Evolutionary conservation across 805 yeast genomes (phyloP).

Genomic region (Cyberlindnera bimundalis): DNA sequence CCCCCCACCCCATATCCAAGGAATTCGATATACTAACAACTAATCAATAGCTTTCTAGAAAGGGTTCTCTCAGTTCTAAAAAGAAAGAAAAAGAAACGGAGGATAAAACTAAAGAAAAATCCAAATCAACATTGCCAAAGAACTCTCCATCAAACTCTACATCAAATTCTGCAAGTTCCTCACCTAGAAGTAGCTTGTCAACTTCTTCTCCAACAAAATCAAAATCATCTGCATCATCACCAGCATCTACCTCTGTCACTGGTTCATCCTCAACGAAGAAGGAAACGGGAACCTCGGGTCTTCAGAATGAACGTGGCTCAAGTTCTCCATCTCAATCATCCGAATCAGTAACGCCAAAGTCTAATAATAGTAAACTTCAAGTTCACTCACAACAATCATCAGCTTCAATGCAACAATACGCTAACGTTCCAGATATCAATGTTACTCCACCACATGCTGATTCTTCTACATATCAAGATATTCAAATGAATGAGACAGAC

Average conservation of each 20-base stretch:
- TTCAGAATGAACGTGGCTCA: constrained; percentile 4
- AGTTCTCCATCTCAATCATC: constrained; percentile 1
- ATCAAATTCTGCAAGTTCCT: constrained; percentile 23
- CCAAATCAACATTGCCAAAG: constrained; percentile 15
- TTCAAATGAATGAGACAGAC: constrained; percentile 15
- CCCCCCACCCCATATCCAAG: too few relatives aligned
- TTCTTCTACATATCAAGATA: constrained; percentile 5
- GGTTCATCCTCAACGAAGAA: constrained; percentile 1
- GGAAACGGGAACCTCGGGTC: constrained; percentile 1
- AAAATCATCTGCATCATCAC: constrained; percentile 12
- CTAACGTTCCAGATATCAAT: constrained; percentile 17
- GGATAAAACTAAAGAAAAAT: constrained; percentile 19
- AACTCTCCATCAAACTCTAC: constrained; percentile 18
- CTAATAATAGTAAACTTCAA: constrained; percentile 3
- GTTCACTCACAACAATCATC: constrained; percentile 5
- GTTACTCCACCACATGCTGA: constrained; percentile 16
- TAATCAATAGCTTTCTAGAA: constrained; percentile 22
- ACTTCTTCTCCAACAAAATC: constrained; percentile 18
- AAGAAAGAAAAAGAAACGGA: constrained; percentile 36
- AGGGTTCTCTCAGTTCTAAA: constrained; percentile 33
- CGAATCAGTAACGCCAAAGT: constrained; percentile 2
- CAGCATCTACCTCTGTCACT: constrained; percentile 1
- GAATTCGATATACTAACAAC: constrained; percentile 15
- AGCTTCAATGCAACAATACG: not conserved
- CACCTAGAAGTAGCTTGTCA: constrained; percentile 25